phyloP scores from a whole-genome alignment of 176 grass and related monocot genomes.

The Dendrocalamus sinicus region DNA sequence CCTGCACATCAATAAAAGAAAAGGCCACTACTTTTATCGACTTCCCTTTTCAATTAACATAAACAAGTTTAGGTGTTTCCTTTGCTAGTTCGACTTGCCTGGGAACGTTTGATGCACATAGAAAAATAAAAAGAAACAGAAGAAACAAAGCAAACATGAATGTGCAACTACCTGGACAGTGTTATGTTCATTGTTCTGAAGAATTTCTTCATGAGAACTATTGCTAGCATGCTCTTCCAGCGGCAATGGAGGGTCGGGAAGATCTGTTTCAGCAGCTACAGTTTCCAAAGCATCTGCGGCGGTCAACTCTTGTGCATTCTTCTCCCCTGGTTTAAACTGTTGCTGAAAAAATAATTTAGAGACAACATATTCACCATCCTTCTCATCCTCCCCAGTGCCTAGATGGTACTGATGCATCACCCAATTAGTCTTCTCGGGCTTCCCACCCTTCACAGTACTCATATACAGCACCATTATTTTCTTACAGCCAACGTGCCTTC shows the following conservation, averaged over 20 bases:
- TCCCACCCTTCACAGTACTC: conserved; percentile 67
- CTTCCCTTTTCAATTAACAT: neutral
- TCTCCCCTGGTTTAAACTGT: conserved; percentile 68
- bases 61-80: neutral
- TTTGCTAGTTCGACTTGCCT: neutral
- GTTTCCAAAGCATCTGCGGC: conserved; percentile 38
- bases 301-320: conserved; percentile 53
- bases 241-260: conserved; percentile 35
- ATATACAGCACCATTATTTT: conserved; percentile 98
- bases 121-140: neutral
- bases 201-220: conserved; percentile 50
- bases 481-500: conserved; percentile 81
- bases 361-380: conserved; percentile 82
- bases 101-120: neutral
- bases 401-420: conserved; percentile 98
- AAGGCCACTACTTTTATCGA: neutral
- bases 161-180: conserved; percentile 53
- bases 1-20: conserved; percentile 37
- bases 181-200: conserved; percentile 39
- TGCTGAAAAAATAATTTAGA: conserved; percentile 96
- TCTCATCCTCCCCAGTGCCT: conserved; percentile 87
- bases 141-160: conserved; percentile 21
- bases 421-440: conserved; percentile 93
- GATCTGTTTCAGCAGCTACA: conserved; percentile 46
- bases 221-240: conserved; percentile 45